Base-by-base conservation (phyloP, 306 rosid species). In the Canavalia gladiata region DNA sequence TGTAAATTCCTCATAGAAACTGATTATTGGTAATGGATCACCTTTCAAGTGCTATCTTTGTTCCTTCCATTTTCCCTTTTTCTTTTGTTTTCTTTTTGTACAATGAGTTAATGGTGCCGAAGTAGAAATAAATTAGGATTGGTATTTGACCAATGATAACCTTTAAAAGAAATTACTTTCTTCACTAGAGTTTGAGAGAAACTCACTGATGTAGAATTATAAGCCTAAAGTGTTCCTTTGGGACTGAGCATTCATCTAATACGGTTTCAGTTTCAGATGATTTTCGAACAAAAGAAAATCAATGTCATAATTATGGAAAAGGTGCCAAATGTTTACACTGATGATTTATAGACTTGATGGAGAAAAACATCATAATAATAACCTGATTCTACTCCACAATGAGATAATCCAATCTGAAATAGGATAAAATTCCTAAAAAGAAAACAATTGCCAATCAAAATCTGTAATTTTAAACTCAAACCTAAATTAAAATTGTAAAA, bases 61-160 rank as follows among this genome's bases (percentile, higher is more conserved):
- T 11, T 41, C 45, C 49, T 43, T 68, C 39, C 52, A 45, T 2
- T 43, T 13, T 51, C n/a, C 28, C 0, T 41, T 59, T 7, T 18
- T 12, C 0, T 5, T 39, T 4, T 37, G 28, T 4, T 67, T 30
- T 54, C 50, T 30, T 67, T 42, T 60, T 50, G 1, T 31, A 4
- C 64, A 62, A 18, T 50, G 5, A 76, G 62, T 76, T 63, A 39
- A 47, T 33, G 46, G 11, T 43, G 62, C 35, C 33, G 60, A n/a
- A 1, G 41, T 18, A 64, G 73, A 25, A 42, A 28, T 9, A 11
- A 31, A 7, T 43, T 34, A 60, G 50, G 31, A 3, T 58, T 45
- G 43, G 7, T 35, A 8, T 64, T 63, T 64, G 39, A 18, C 63
- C 51, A 76, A 41, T 74, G 68, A 43, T 58, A 46, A 56, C 50